phyloP scores from a whole-genome alignment of 2,329 filamentous ascomycete genomes.

The Hysterium pulicare region DNA sequence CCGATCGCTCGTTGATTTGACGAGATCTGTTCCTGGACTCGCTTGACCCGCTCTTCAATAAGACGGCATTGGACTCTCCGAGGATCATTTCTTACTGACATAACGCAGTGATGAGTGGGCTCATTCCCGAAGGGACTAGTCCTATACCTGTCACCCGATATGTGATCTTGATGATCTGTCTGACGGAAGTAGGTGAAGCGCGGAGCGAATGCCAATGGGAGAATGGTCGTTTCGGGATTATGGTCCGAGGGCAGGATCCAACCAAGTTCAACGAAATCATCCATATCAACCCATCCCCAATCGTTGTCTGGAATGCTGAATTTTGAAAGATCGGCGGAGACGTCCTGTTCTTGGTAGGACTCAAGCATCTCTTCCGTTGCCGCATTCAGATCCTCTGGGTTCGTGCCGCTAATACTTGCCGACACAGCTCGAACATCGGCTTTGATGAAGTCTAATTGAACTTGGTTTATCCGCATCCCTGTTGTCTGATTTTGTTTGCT shows the following conservation, averaged over 20 bases:
- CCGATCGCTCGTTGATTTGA: conserved; percentile 69
- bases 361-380: conserved; percentile 62
- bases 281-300: conserved; percentile 97
- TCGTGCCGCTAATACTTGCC: conserved; percentile 79
- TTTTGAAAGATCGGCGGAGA: conserved; percentile 65
- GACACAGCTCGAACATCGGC: conserved; percentile 93
- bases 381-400: conserved; percentile 68
- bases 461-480: conserved; percentile 92
- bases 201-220: conserved; percentile 89
- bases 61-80: conserved; percentile 82
- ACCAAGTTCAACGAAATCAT: conserved; percentile 96
- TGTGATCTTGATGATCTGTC: conserved; percentile 82
- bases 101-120: conserved; percentile 90
- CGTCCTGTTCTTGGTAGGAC: conserved; percentile 51
- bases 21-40: conserved; percentile 73
- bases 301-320: conserved; percentile 97
- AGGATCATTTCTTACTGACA: conserved; percentile 73
- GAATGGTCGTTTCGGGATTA: conserved; percentile 89
- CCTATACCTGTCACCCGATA: conserved; percentile 74
- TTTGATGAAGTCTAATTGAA: conserved; percentile 85
- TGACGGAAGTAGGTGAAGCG: conserved; percentile 96
- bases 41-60: conserved; percentile 74
- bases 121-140: conserved; percentile 91
- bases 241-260: conserved; percentile 90
- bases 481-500: conserved; percentile 78